Evolutionary conservation across 2,329 filamentous ascomycete species (phyloP).

Genomic region (Parafenestella ontariensis): DNA sequence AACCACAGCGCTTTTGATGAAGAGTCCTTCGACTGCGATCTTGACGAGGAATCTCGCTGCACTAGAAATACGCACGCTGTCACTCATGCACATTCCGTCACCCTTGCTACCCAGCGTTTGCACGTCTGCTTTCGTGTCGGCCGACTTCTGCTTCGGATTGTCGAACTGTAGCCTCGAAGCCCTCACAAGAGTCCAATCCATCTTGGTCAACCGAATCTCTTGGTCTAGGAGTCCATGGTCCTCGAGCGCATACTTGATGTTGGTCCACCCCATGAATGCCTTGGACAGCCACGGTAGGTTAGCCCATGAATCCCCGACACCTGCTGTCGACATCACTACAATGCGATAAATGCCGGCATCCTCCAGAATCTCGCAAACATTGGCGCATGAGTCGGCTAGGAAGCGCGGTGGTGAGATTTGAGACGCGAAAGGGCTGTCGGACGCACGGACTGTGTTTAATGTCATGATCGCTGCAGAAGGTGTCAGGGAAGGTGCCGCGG

Average conservation of each 20-base stretch:
- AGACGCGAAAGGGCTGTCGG: constrained; percentile 10
- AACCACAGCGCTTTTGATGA: constrained; percentile 7
- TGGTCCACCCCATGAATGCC: constrained; percentile 15
- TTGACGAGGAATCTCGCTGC: constrained; percentile 6
- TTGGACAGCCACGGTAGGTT: constrained; percentile 14
- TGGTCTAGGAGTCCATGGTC: constrained; percentile 13
- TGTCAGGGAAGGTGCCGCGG: constrained; percentile 3
- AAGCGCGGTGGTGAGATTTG: constrained; percentile 12
- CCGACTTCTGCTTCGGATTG: not conserved
- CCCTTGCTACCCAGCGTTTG: constrained; percentile 5
- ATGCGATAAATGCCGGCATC: constrained; percentile 16
- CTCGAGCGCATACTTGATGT: constrained; percentile 20
- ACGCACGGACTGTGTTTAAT: constrained; percentile 12
- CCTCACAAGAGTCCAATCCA: constrained; percentile 20
- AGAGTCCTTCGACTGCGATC: constrained; percentile 3
- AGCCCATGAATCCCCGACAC: constrained; percentile 18
- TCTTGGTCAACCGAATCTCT: constrained; percentile 14
- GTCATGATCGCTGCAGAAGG: constrained; percentile 12
- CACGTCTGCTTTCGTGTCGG: constrained; percentile 4
- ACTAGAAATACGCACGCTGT: constrained; percentile 8
- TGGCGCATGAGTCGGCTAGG: constrained; percentile 17
- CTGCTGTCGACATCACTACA: constrained; percentile 22
- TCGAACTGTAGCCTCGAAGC: constrained; percentile 12
- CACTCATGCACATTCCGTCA: constrained; percentile 8
- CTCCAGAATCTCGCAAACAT: constrained; percentile 16